Evolutionary conservation across 768 basidiomycete species (phyloP).

Genomic region (Naganishia randhawae): DNA sequence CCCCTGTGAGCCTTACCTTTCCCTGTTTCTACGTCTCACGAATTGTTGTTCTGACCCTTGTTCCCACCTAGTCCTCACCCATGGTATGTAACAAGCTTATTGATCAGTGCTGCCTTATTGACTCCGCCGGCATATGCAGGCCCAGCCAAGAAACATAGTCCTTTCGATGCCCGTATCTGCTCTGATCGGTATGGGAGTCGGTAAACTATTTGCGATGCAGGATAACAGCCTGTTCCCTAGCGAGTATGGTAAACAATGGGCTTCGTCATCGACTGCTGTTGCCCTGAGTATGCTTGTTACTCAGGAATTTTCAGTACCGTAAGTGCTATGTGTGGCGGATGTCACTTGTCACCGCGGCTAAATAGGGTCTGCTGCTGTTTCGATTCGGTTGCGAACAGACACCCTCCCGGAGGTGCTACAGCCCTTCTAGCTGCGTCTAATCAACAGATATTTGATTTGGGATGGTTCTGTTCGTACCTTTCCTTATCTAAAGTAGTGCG

Average conservation of each 20-base stretch:
- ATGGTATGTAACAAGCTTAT: neutral
- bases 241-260: constrained; percentile 25
- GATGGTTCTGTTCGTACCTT: constrained; percentile 22
- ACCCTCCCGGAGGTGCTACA: constrained; percentile 24
- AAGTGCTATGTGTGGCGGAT: neutral
- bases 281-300: constrained; percentile 24
- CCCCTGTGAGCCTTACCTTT: neutral
- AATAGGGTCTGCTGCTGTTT: neutral
- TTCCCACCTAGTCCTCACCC: neutral
- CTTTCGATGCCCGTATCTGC: constrained; percentile 18
- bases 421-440: constrained; percentile 23
- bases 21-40: neutral
- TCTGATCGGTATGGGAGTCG: constrained; percentile 22
- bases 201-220: constrained; percentile 23
- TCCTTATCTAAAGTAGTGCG: neutral
- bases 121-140: neutral
- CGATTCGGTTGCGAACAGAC: no score
- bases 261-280: constrained; percentile 18
- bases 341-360: neutral
- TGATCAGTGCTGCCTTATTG: no score
- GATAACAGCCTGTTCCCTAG: constrained; percentile 11
- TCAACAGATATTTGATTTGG: constrained; percentile 22
- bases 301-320: constrained; percentile 24
- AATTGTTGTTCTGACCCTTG: neutral
- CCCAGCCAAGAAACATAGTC: constrained; percentile 22